A percentile compares a stretch with the other conserved stretches of the same genome.
phyloP scores from a whole-genome alignment of 495 filamentous ascomycete genomes.

The Apiosordaria backusii region DNA sequence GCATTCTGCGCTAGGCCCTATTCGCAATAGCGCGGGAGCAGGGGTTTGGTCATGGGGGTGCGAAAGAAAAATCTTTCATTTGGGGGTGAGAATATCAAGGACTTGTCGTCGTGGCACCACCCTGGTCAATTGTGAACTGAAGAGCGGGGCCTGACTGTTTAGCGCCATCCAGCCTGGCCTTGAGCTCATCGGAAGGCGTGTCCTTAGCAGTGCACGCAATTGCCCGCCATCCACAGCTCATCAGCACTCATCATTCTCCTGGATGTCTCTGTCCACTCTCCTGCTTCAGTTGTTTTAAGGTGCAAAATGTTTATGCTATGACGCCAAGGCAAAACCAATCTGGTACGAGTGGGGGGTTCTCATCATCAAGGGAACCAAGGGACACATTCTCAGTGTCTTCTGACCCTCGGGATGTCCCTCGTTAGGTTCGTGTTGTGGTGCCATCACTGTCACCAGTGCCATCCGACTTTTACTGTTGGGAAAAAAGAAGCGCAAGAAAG shows the following conservation, averaged over 20 bases:
- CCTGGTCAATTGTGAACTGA: slow-evolving; percentile 28
- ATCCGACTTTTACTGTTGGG: neutral
- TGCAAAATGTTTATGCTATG: slow-evolving; percentile 20
- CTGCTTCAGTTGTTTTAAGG: slow-evolving; percentile 18
- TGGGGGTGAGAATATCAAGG: slow-evolving; percentile 32
- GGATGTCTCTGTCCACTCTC: neutral
- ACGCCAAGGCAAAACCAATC: slow-evolving; percentile 19
- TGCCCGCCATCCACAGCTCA: slow-evolving; percentile 8
- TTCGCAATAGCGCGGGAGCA: slow-evolving; percentile 24
- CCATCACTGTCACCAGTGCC: slow-evolving; percentile 1
- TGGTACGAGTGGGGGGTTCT: slow-evolving; percentile 18
- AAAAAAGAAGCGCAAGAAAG: neutral
- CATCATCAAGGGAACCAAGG: neutral
- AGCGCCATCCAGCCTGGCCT: slow-evolving; percentile 22
- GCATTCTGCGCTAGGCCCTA: slow-evolving; percentile 32
- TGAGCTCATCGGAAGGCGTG: slow-evolving; percentile 8
- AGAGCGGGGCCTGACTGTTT: slow-evolving; percentile 24
- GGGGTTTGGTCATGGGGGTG: slow-evolving; percentile 26
- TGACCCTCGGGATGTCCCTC: neutral
- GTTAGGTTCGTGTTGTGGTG: neutral
- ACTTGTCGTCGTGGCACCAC: slow-evolving; percentile 35
- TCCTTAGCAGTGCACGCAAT: slow-evolving; percentile 11
- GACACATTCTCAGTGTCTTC: slow-evolving; percentile 1
- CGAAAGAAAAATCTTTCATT: slow-evolving; percentile 23
- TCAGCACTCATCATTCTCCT: neutral